A percentile compares a stretch with the other conserved stretches of the same genome.
phyloP scores from a whole-genome alignment of 2,329 filamentous ascomycete genomes.

The Sclerotinia subarctica region DNA sequence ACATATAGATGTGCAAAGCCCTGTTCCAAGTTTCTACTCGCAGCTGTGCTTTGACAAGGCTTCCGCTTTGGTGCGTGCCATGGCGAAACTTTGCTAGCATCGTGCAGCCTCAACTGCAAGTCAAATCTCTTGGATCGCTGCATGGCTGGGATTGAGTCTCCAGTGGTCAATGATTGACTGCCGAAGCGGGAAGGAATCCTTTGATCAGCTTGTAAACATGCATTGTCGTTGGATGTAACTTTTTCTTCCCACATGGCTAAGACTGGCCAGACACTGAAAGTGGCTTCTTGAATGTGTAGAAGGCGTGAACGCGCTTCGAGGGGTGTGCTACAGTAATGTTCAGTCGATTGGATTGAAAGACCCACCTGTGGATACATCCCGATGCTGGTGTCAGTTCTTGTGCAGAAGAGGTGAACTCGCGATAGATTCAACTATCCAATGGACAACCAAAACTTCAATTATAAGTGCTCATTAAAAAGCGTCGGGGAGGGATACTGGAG shows the following conservation, averaged over 20 bases:
- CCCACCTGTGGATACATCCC: background rate
- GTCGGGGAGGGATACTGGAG: slow-evolving; percentile 3
- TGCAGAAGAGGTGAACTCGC: background rate
- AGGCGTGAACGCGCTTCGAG: background rate
- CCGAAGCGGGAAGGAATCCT: background rate
- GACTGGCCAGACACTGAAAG: background rate
- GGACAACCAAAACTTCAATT: slow-evolving; percentile 1
- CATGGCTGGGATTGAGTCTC: background rate
- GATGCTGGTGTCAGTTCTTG: background rate
- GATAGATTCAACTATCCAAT: background rate
- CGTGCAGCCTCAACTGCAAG: background rate
- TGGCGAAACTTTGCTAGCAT: background rate
- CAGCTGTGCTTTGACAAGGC: background rate
- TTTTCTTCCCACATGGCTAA: background rate
- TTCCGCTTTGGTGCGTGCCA: no score
- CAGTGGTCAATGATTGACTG: background rate
- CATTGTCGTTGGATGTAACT: background rate
- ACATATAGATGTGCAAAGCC: background rate
- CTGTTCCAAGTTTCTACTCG: background rate
- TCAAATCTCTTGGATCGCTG: background rate
- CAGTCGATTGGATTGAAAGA: background rate
- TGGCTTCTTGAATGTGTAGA: background rate
- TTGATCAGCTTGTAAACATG: background rate
- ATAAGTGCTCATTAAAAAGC: background rate
- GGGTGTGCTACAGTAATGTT: no score